These are phyloP conservation scores for Alternaria novae-zelandiae DNA, from an alignment of 2,329 filamentous ascomycete genomes.

Conservation along the genomic window DNA sequence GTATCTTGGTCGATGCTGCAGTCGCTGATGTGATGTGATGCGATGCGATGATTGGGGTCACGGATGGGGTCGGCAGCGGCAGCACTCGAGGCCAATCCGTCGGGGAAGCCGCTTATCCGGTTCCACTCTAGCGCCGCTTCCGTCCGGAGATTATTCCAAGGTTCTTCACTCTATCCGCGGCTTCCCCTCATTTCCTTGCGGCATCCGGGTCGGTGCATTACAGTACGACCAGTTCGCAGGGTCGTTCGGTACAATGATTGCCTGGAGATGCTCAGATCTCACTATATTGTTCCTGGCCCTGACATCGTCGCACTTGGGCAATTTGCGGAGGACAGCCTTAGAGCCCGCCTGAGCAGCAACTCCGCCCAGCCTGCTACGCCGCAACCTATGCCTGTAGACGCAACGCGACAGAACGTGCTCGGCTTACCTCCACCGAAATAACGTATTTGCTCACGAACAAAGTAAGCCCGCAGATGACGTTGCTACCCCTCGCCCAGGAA, in stretches of 20 bases:
- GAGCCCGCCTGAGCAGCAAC: neutral
- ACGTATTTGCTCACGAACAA: neutral
- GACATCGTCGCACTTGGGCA: neutral
- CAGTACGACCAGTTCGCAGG: neutral
- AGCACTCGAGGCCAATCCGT: neutral
- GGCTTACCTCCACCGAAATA: neutral
- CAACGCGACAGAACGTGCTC: neutral
- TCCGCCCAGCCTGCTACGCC: neutral
- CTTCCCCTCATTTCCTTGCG: constrained; percentile 3
- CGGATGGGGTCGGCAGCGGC: neutral
- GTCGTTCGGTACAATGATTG: neutral
- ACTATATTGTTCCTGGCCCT: neutral
- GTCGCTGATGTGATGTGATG: neutral
- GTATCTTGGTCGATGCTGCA: neutral
- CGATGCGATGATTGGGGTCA: neutral
- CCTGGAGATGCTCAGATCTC: neutral
- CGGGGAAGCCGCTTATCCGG: neutral
- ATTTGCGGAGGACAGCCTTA: neutral
- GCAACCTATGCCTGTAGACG: neutral
- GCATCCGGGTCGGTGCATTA: neutral
- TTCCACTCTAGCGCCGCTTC: neutral
- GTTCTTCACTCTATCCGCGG: neutral
- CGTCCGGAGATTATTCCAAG: neutral
- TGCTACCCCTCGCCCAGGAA: constrained; percentile 22
- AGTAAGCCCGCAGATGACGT: constrained; percentile 20